A percentile compares a stretch with the other conserved stretches of the same genome.
Conservation (phyloP, 164 flowering plant genomes). For the Amborella trichopoda region DNA sequence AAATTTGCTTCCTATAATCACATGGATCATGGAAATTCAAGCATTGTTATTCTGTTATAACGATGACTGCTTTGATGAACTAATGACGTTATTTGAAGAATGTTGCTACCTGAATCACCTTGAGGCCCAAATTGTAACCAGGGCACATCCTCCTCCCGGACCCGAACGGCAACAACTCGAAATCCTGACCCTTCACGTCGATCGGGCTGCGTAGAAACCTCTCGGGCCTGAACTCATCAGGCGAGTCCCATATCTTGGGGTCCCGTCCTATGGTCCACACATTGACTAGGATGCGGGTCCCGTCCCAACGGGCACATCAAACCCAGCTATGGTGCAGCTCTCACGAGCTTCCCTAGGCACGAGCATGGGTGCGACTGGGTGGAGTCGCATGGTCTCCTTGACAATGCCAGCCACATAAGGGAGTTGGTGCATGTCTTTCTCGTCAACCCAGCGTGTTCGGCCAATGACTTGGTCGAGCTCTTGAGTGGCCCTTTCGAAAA, state of each 20-base stretch:
- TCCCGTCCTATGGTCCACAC: conserved; percentile 63
- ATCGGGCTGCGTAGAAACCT: conserved; percentile 44
- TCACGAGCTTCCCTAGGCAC: conserved; percentile 36
- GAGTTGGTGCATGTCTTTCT: conserved; percentile 45
- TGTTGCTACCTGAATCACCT: conserved; percentile 38
- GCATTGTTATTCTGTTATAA: too few relatives aligned
- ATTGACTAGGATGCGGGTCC: conserved; percentile 35
- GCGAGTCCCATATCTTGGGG: conserved; percentile 42
- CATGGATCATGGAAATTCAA: too few relatives aligned
- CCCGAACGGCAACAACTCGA: conserved; percentile 64
- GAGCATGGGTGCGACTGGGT: conserved; percentile 70
- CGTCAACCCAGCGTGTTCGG: conserved; percentile 50
- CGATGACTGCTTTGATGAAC: too few relatives aligned
- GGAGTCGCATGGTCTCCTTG: conserved; percentile 75
- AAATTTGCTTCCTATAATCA: too few relatives aligned
- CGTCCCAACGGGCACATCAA: conserved; percentile 51
- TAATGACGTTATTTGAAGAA: too few relatives aligned
- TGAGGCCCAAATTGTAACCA: conserved; percentile 45
- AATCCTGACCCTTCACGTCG: conserved; percentile 65
- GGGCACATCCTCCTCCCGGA: conserved; percentile 84
- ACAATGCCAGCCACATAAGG: conserved; percentile 52
- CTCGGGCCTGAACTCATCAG: conserved; percentile 50
- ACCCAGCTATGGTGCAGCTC: conserved; percentile 33
- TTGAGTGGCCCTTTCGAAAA: conserved; percentile 38
- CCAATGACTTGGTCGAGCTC: conserved; percentile 72